Evolutionary conservation across 345 rosid species (phyloP), one percentile per base, ranked within the genome.

Genomic region (Brassica cretica): DNA sequence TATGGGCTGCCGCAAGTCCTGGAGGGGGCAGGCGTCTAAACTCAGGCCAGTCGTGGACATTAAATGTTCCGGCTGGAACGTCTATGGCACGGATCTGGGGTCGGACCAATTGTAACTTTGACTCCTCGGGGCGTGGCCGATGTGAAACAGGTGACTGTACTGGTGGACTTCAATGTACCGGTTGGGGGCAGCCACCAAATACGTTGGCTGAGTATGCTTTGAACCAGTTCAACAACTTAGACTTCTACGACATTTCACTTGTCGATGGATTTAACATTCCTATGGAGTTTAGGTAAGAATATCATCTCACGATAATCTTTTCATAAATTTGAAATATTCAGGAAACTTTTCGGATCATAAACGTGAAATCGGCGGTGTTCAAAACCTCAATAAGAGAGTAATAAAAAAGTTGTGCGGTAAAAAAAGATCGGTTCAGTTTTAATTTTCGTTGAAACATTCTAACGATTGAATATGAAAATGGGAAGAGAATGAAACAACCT

Each of bases 121-220:
- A 81, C 51, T 67, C 73, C 3, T 76, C 80, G 0, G 83, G 83
- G 5, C 76, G 77, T 29, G 83, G 68, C 18, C 67, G 67, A 12
- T 91, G 97, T 5, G 14, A 83, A 65, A 89, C 89, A 0, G 90
- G 94, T 2, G 92, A 87, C 18, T 89, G 97, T 0, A 80, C 71
- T 4, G 88, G 88, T 21, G 63, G 78, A 60, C 84, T 87, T 4
- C 62, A 80, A 29, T 87, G 97, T 61, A 33, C 68, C 9, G 85
- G 76, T 3, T 87, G 71, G 78, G 94, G 93, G 4, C 51, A 12
- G 46, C 91, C 91, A 1, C 93, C 90, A 2, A 86, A 87, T 71
- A 88, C 93, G 66, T 59, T 86, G 67, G 92, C 88, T 16, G 92
- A 89, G 76, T 85, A 80, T 39, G 86, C 89, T 0, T 80, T 89